These are phyloP conservation scores for Monilinia fructicola DNA, from an alignment of 2,329 filamentous ascomycete genomes.

Conservation along the genomic window DNA sequence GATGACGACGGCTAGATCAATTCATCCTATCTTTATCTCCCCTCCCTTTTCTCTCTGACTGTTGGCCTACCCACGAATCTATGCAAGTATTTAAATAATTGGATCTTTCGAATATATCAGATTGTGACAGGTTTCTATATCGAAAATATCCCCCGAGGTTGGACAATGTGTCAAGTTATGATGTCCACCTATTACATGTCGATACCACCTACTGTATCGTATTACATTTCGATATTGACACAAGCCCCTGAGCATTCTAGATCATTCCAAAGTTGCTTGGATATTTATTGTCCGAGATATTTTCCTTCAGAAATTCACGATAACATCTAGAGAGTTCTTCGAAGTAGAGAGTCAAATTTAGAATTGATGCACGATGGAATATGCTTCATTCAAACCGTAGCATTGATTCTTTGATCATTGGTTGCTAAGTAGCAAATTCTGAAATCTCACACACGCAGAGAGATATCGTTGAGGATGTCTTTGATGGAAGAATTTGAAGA, in stretches of 20 bases:
- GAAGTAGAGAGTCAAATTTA: neutral
- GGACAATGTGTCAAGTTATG: neutral
- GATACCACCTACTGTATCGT: too few relatives aligned
- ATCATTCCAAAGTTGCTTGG: constrained; percentile 2
- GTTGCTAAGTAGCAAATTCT: constrained; percentile 8
- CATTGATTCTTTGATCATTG: neutral
- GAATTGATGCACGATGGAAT: neutral
- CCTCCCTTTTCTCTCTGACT: too few relatives aligned
- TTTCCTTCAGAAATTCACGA: neutral
- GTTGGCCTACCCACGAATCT: too few relatives aligned
- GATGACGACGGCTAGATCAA: constrained; percentile 9
- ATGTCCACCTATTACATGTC: neutral
- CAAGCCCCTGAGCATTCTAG: neutral
- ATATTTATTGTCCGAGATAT: neutral
- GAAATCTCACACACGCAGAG: too few relatives aligned
- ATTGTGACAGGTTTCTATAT: constrained; percentile 1
- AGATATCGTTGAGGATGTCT: neutral
- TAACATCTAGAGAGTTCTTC: neutral
- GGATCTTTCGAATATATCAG: neutral
- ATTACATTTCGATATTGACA: neutral
- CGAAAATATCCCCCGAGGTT: neutral
- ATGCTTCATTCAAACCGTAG: neutral
- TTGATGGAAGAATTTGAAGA: neutral
- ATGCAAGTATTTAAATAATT: neutral
- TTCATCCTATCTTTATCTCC: constrained; percentile 2